A percentile compares a stretch with the other conserved stretches of the same genome.
phyloP scores from a whole-genome alignment of 441 rosid genomes.

The Euphorbia celastroides region DNA sequence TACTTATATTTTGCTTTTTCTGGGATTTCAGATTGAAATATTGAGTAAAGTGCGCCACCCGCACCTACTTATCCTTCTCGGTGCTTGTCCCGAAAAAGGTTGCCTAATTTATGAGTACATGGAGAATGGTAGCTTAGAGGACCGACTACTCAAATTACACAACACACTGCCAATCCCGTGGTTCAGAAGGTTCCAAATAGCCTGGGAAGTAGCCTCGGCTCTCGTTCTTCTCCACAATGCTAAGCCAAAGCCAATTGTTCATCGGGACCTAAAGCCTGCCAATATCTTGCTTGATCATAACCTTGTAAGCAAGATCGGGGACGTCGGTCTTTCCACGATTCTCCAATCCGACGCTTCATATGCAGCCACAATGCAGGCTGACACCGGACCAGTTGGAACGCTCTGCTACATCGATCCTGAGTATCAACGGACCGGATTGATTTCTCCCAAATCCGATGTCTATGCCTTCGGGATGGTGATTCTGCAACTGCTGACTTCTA shows the following conservation, averaged over 20 bases:
- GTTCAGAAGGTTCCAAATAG: conserved; percentile 71
- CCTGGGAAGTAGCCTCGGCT: conserved; percentile 91
- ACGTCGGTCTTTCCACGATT: conserved; percentile 80
- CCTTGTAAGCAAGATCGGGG: conserved; percentile 82
- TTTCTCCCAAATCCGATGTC: conserved; percentile 76
- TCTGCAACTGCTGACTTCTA: conserved; percentile 77
- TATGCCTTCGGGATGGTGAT: conserved; percentile 86
- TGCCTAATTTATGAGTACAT: conserved; percentile 80
- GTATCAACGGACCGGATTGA: conserved; percentile 69
- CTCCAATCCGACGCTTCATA: conserved; percentile 36
- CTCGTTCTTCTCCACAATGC: conserved; percentile 72
- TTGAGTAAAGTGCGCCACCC: conserved; percentile 85
- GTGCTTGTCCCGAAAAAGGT: conserved; percentile 75
- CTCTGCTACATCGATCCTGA: conserved; percentile 85
- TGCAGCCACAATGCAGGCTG: conserved; percentile 34
- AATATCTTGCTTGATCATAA: conserved; percentile 85
- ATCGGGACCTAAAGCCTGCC: conserved; percentile 90
- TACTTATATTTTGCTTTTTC: not conserved
- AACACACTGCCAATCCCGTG: conserved; percentile 67
- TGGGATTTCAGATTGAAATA: conserved; percentile 60
- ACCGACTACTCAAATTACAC: conserved; percentile 44
- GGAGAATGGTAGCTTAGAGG: conserved; percentile 90
- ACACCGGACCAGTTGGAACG: conserved; percentile 78
- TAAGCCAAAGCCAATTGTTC: conserved; percentile 74
- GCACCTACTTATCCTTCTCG: conserved; percentile 84